Percentiles rank a stretch among this genome's conserved stretches.
These are phyloP conservation scores for Debaryomycetaceae sp. DNA, from an alignment of 1,139 yeast species.

Conservation along the genomic window DNA sequence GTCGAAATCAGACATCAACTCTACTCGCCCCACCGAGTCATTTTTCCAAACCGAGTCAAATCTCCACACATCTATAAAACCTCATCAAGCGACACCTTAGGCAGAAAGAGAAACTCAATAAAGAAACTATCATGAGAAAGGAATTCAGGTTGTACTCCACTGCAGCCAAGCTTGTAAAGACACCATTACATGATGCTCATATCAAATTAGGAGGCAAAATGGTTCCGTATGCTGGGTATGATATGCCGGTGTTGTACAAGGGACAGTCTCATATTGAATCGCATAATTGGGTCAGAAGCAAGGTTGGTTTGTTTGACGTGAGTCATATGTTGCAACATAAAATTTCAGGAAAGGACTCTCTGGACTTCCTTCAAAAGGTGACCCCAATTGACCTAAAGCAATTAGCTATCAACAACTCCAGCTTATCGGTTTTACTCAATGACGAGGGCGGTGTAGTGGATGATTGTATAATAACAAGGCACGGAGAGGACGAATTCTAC, in stretches of 20 bases:
- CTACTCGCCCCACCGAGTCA: neutral
- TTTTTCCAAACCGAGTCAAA: constrained; percentile 1
- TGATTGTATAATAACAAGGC: constrained; percentile 88
- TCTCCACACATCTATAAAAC: neutral
- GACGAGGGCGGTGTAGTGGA: constrained; percentile 81
- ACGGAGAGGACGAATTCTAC: constrained; percentile 70
- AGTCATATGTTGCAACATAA: constrained; percentile 95
- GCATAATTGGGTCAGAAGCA: constrained; percentile 86
- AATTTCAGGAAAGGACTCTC: constrained; percentile 64
- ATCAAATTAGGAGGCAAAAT: constrained; percentile 77
- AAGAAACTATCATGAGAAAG: constrained; percentile 1
- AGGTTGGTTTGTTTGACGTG: constrained; percentile 92
- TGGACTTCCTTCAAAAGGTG: constrained; percentile 67
- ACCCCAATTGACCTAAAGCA: constrained; percentile 78
- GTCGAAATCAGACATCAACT: neutral
- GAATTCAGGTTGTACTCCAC: constrained; percentile 25
- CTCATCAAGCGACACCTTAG: neutral
- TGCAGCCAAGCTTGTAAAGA: constrained; percentile 44
- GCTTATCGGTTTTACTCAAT: constrained; percentile 77
- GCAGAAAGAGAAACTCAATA: neutral
- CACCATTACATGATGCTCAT: constrained; percentile 84
- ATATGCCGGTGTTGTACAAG: constrained; percentile 88
- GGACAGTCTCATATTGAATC: constrained; percentile 86
- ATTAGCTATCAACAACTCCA: constrained; percentile 57
- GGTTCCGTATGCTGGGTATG: constrained; percentile 93